phyloP scores from a whole-genome alignment of 331 rosid species.

The Malus hybrid region DNA sequence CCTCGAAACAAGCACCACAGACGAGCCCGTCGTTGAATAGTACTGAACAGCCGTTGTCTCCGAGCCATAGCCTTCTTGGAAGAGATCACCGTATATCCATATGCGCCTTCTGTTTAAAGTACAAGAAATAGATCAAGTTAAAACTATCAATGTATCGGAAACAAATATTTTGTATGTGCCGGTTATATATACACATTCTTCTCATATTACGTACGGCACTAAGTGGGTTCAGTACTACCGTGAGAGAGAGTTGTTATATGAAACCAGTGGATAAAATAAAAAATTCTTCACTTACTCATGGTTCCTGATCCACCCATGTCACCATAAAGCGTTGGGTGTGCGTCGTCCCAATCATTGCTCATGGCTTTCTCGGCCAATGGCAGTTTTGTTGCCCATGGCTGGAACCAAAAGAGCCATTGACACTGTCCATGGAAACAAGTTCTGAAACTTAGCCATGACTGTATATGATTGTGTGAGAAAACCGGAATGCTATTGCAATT shows the following conservation, averaged over 20 bases:
- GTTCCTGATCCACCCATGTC: background rate
- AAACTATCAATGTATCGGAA: background rate
- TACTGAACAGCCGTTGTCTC: background rate
- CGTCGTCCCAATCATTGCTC: background rate
- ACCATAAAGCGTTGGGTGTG: background rate
- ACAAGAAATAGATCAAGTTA: background rate
- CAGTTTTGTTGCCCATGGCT: background rate
- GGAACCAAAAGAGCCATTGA: background rate
- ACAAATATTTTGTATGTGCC: background rate
- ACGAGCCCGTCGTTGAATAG: background rate
- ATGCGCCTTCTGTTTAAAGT: background rate
- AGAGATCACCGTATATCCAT: slow-evolving; percentile 3
- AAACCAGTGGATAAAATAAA: background rate
- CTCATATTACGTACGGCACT: background rate
- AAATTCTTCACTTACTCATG: background rate
- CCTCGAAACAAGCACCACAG: slow-evolving; percentile 4
- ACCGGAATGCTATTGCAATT: background rate
- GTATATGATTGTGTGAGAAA: background rate
- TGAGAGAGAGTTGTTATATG: background rate
- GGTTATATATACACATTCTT: background rate
- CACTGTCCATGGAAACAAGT: background rate
- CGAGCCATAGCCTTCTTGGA: slow-evolving; percentile 1
- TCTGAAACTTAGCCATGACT: background rate
- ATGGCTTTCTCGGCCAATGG: background rate
- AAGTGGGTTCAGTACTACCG: background rate